Evolutionary conservation across 768 basidiomycete genomes (phyloP), one percentile per base, ranked within the genome.

Genomic region (Amanita phalloides): DNA sequence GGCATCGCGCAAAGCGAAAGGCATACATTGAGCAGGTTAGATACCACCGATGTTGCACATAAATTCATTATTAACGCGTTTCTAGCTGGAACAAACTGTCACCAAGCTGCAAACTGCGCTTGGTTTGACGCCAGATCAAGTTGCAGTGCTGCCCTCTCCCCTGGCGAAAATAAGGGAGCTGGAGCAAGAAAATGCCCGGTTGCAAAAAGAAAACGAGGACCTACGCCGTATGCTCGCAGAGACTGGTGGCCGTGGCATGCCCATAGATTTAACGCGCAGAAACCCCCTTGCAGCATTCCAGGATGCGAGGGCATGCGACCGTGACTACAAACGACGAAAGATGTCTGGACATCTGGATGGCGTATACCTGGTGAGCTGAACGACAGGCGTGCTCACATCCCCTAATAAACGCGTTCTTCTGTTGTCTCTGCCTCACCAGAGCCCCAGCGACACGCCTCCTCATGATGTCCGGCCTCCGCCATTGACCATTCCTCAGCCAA

Each of bases 1-100:
- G 90, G 60, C 90, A 92, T 73, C 81, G 90, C 55, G 90, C 89
- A 64, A 92, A 92, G 67, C 78, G 90, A 68, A 92, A 92, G 71
- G 90, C 90, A 9, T 92, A 92, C 72, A 90, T 92, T 62, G 88
- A 91, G 58, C 86, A 90, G 77, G 89, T 88, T 49, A 21, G 71
- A 60, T 25, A 44, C 41, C 46, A 30, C 32, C 42, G 45, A 39
- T 33, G n/a, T 45, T 35, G 45, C 49, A 10, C 38, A 33, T 43
- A 17, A 52, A 14, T 1, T 20, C 37, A n/a, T 32, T 13, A 21
- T 30, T 44, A 2, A 51, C 42, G 38, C 54, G 50, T 44, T 55
- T 41, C 17, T 61, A 91, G 90, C 75, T 92, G 54, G 89, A 92
- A 59, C 81, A 86, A 63, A 90, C 86, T 0, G 88, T 92, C 28